phyloP scores from a whole-genome alignment of 805 yeast genomes.

The Saturnispora galanensis region DNA sequence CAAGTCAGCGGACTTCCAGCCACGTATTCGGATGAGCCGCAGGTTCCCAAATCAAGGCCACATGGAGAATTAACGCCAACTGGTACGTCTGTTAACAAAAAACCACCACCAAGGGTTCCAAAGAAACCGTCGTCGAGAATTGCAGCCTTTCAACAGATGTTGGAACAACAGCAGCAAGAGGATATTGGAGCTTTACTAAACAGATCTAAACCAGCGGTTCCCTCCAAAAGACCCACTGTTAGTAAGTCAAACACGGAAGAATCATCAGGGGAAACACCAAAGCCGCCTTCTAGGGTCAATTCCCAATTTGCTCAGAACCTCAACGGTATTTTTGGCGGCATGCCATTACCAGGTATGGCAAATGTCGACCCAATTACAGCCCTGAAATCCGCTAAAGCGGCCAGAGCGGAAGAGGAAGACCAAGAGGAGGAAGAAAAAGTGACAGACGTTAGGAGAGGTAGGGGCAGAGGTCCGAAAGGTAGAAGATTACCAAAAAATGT shows the following conservation, averaged over 20 bases:
- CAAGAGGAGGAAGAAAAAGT: constrained; percentile 10
- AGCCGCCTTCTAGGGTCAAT: constrained; percentile 9
- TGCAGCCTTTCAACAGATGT: constrained; percentile 74
- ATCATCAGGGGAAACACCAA: background rate
- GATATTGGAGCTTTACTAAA: constrained; percentile 19
- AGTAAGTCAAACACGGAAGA: background rate
- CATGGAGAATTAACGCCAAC: background rate
- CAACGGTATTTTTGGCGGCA: constrained; percentile 46
- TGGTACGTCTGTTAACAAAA: constrained; percentile 9
- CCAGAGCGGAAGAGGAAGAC: constrained; percentile 7
- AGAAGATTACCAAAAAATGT: constrained; percentile 56
- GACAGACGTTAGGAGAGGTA: constrained; percentile 34
- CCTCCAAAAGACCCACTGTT: constrained; percentile 16
- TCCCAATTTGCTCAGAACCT: constrained; percentile 48
- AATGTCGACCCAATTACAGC: constrained; percentile 11
- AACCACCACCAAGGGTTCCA: constrained; percentile 58
- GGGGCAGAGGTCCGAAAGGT: constrained; percentile 70
- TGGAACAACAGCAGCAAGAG: constrained; percentile 40
- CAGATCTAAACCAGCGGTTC: constrained; percentile 16
- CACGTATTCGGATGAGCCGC: background rate
- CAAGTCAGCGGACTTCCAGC: too few species aligned
- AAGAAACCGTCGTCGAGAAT: constrained; percentile 70
- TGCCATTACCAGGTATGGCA: constrained; percentile 22
- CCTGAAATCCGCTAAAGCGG: constrained; percentile 8
- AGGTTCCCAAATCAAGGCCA: constrained; percentile 11